These are phyloP conservation scores for Nakazawaea ambrosiae DNA, from an alignment of 805 yeast species.

Conservation along the genomic window DNA sequence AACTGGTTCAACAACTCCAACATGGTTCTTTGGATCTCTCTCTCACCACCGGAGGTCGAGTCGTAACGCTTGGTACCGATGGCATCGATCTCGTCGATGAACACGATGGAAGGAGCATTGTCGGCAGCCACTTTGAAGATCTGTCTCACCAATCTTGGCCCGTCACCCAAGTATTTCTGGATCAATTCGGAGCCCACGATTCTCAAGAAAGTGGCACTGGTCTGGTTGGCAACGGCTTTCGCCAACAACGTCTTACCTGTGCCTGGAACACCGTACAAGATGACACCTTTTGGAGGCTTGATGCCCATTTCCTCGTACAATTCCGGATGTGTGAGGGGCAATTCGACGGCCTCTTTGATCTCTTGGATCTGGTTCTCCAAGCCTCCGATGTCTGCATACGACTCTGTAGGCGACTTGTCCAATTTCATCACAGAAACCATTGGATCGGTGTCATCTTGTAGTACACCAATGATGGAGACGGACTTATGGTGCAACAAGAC, in stretches of 20 bases:
- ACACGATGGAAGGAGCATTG: constrained; percentile 96
- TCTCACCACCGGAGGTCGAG: constrained; percentile 87
- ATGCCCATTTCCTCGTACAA: constrained; percentile 98
- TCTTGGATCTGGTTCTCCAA: constrained; percentile 94
- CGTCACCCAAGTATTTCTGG: constrained; percentile 96
- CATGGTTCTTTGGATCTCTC: constrained; percentile 97
- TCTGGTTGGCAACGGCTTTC: constrained; percentile 97
- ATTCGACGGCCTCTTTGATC: constrained; percentile 93
- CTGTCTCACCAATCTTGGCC: constrained; percentile 91
- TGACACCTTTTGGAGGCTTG: constrained; percentile 97
- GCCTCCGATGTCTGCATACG: constrained; percentile 97
- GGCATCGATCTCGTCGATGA: constrained; percentile 98
- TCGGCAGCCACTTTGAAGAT: constrained; percentile 95
- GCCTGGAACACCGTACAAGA: constrained; percentile 96
- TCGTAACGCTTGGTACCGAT: constrained; percentile 98
- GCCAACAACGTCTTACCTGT: constrained; percentile 95
- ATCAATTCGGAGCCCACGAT: constrained; percentile 96
- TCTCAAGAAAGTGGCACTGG: constrained; percentile 91
- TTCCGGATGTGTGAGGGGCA: constrained; percentile 95
- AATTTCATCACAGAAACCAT: constrained; percentile 96
- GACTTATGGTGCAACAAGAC: constrained; percentile 93
- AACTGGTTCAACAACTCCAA: constrained; percentile 89
- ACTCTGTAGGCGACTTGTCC: constrained; percentile 95
- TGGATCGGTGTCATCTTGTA: constrained; percentile 97
- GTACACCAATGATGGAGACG: constrained; percentile 94